These are phyloP conservation scores for Pittosporum tobira DNA, from an alignment of 129 eudicot genomes.

Conservation along the genomic window DNA sequence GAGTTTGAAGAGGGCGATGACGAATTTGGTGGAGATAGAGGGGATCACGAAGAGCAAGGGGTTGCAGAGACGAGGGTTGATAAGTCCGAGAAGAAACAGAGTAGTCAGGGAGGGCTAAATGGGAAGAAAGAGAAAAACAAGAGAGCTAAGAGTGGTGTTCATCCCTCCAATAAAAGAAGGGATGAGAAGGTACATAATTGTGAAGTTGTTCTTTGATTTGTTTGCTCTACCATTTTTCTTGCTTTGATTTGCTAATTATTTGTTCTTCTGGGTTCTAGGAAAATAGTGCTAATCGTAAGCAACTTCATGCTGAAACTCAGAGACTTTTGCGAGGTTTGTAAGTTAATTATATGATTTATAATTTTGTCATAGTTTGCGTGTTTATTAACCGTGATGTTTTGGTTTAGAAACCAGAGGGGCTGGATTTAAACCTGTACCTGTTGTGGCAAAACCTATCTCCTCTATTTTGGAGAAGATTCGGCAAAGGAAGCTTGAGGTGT, in stretches of 20 bases:
- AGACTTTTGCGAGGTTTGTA: constrained; percentile 65
- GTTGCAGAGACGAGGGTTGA: not conserved
- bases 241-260: not conserved
- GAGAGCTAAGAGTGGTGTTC: constrained; percentile 25
- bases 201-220: not conserved
- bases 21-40: constrained; percentile 18
- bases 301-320: constrained; percentile 84
- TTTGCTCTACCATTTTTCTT: not conserved
- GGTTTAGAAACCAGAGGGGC: constrained; percentile 63
- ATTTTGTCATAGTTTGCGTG: not conserved
- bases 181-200: constrained; percentile 46
- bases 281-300: constrained; percentile 47
- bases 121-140: constrained; percentile 39
- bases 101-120: constrained; percentile 8
- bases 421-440: constrained; percentile 61
- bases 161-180: constrained; percentile 36
- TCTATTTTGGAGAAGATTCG: constrained; percentile 73
- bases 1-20: constrained; percentile 34
- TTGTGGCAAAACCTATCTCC: constrained; percentile 71
- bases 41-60: constrained; percentile 4
- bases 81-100: constrained; percentile 22
- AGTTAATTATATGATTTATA: constrained; percentile 5
- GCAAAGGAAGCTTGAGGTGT: constrained; percentile 70
- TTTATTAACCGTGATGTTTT: not conserved
- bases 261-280: constrained; percentile 39